Evolutionary conservation across 768 basidiomycete species (phyloP).

Genomic region (Termitomyces sp.): DNA sequence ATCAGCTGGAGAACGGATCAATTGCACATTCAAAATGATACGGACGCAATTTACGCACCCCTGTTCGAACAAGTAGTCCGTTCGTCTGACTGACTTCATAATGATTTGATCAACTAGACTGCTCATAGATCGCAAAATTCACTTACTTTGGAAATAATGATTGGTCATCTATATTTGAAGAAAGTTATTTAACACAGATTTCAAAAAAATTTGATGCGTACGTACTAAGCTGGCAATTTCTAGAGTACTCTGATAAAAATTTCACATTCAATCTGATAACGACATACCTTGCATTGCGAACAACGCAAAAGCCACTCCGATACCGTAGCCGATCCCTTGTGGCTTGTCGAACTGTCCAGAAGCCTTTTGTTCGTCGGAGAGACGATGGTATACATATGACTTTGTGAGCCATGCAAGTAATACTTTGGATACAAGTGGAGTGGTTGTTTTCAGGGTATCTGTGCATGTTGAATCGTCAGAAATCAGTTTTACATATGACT

Average conservation of each 20-base stretch:
- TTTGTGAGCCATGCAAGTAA: constrained; percentile 45
- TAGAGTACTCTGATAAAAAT: constrained; percentile 1
- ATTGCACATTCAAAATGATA: not conserved
- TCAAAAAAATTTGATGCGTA: not conserved
- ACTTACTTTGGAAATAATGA: constrained; percentile 18
- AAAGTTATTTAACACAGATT: not conserved
- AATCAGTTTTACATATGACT: not conserved
- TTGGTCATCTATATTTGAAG: constrained; percentile 17
- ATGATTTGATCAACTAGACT: no score
- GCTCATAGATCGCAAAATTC: not conserved
- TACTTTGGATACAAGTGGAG: constrained; percentile 45
- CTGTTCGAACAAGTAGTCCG: constrained; percentile 17
- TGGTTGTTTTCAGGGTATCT: constrained; percentile 44
- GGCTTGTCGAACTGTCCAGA: constrained; percentile 28
- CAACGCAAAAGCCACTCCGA: constrained; percentile 47
- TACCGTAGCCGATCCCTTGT: constrained; percentile 45
- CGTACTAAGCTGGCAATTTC: constrained; percentile 31
- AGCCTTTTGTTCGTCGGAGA: constrained; percentile 26
- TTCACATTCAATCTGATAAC: not conserved
- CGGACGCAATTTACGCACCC: constrained; percentile 5
- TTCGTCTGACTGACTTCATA: constrained; percentile 11
- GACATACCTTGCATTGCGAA: constrained; percentile 48
- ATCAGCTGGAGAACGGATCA: constrained; percentile 19
- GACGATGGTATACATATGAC: constrained; percentile 33
- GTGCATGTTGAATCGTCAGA: not conserved